Evolutionary conservation across 306 rosid genomes (phyloP), one percentile per base, ranked within the genome.

Genomic region (Cicer yamashitae): DNA sequence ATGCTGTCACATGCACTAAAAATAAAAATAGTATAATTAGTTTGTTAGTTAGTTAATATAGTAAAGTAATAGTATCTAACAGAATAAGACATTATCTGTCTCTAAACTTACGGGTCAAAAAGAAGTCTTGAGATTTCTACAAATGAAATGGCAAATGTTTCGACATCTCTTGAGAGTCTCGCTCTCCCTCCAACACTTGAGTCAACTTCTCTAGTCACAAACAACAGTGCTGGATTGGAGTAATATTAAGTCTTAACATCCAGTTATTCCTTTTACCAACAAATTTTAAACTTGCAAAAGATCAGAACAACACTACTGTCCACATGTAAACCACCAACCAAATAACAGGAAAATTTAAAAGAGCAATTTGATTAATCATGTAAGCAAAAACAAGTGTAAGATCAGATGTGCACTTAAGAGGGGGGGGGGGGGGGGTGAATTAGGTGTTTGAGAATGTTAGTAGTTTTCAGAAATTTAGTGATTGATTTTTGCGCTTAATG

Each of bases 81-180:
- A 78, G 12, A 65, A 67, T 9, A 64, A 15, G 44, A 66, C 66
- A 48, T 52, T 65, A 54, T 53, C 10, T 18, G 62, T 61, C 64
- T 44, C 64, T 66, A 50, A 39, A 83, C 94, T 84, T 83, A 93
- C 98, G 85, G 89, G 45, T 91, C 87, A 84, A 85, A 88, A 81
- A 89, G 87, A 85, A 86, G 93, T 73, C 87, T 88, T 15, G 96
- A 89, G 74, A 92, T 92, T 85, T 94, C 97, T 43, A 94, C 91
- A 69, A 94, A 89, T 94, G 96, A 70, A 94, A 94, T 48, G 97
- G 99, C 76, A 94, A 82, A 41, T 90, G 86, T 62, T 89, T 96
- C 25, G 90, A 94, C 70, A 93, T 82, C 78, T 90, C 93, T 80
- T 89, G 97, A 70, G 99, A 88, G 45, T 89, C 89, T 9, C 96